Evolutionary conservation across 371 early-diverging fungal genomes (phyloP), one percentile per base, ranked within the genome.

Genomic region (Syncephalastrum sp.): DNA sequence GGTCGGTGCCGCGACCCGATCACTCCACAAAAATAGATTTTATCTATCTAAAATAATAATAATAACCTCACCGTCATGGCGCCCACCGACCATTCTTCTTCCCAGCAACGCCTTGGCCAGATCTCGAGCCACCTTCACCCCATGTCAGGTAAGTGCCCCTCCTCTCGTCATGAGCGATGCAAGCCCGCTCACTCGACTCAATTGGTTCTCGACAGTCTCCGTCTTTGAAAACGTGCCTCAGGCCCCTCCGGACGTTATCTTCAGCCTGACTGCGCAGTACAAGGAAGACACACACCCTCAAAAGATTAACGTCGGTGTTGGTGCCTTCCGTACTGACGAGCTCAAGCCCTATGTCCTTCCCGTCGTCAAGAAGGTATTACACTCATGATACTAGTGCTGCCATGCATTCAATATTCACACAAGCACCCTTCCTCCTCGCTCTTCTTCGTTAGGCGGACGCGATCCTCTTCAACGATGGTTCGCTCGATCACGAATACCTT

Each of bases 291-390:
- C 82, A 1, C 68, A 82, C 65, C 79, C 85, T 21, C 63, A 82
- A 24, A 98, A 97, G 76, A 87, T 98, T 50, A 94, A 96, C 64
- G 76, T 98, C n/a, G 94, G 96, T 69, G 92, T 98, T 6, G 98
- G 98, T 52, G 98, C 98, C 10, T 98, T 95, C 77, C 86, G 98
- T 54, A 91, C 89, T 56, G 88, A 96, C 56, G 75, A 88, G 17
- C 92, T 95, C 54, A 91, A 93, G 75, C 97, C 98, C 14, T 96
- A 95, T 90, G 85, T 96, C 4, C 83, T 98, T 24, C 96, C 96
- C 16, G 95, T 94, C 16, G 97, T 98, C 16, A 80, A 80, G 54
- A 94, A 94, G 87, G 95, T 90, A 70, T 17, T 53, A 33, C 19
- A 46, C 14, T 38, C 33, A 13, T 14, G 14, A 56, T 14, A 2